Evolutionary conservation across 345 rosid genomes (phyloP).

Genomic region (Balakata baccata): DNA sequence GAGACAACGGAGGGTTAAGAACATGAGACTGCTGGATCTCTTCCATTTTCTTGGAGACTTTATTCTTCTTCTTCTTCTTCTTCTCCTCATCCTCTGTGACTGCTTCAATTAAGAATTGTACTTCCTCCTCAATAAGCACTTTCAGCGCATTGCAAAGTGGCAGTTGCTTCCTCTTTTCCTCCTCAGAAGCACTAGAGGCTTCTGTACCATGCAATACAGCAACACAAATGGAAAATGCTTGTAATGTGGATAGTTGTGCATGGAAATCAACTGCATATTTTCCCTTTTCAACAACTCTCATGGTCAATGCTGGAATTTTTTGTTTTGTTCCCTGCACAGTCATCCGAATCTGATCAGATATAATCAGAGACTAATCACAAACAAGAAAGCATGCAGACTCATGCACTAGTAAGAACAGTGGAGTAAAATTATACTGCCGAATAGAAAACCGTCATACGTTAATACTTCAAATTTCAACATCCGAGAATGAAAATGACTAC

Average conservation of each 20-base stretch:
- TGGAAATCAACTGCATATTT: constrained; percentile 82
- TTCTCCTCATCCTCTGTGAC: constrained; percentile 58
- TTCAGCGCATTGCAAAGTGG: constrained; percentile 52
- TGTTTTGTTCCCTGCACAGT: constrained; percentile 65
- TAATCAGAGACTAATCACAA: constrained; percentile 8
- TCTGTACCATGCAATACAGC: constrained; percentile 60
- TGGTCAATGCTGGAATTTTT: constrained; percentile 58
- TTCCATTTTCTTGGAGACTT: constrained; percentile 35
- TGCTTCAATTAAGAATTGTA: constrained; percentile 55
- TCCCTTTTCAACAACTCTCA: constrained; percentile 55
- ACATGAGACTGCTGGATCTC: constrained; percentile 52
- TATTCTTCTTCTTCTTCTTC: constrained; percentile 25
- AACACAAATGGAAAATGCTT: constrained; percentile 86
- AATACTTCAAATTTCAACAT: not conserved
- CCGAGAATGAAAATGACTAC: not conserved
- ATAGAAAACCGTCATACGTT: not conserved
- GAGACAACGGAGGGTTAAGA: constrained; percentile 85
- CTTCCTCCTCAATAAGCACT: constrained; percentile 67
- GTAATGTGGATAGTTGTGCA: constrained; percentile 75
- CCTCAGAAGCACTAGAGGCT: constrained; percentile 29
- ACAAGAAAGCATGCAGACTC: not conserved
- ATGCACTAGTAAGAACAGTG: not conserved
- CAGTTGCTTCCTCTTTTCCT: constrained; percentile 33
- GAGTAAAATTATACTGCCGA: not conserved
- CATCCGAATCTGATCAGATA: constrained; percentile 17